Evolutionary conservation across 768 basidiomycete species (phyloP).

Genomic region (Tricholoma sp.): DNA sequence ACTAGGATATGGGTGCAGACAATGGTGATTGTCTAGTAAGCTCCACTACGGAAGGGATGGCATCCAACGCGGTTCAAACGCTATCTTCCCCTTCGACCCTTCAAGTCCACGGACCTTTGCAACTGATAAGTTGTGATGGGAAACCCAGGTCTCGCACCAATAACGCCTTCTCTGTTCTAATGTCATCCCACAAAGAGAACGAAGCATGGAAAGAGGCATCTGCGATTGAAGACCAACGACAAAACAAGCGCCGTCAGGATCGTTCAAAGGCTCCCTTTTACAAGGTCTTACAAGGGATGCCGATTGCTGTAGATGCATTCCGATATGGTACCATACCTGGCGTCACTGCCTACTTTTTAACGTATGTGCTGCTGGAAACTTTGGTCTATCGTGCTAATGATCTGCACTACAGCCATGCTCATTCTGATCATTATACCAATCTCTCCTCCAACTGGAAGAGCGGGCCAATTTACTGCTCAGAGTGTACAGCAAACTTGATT

Average conservation of each 20-base stretch:
- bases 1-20: not conserved
- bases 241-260: constrained; percentile 41
- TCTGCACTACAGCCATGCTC: constrained; percentile 69
- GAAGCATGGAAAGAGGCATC: constrained; percentile 83
- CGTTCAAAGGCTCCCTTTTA: constrained; percentile 89
- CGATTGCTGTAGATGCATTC: constrained; percentile 97
- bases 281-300: constrained; percentile 95
- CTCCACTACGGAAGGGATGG: not conserved
- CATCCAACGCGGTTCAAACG: constrained; percentile 3
- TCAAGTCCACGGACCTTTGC: constrained; percentile 10
- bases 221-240: constrained; percentile 41
- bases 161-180: constrained; percentile 74
- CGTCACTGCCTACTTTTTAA: constrained; percentile 87
- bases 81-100: constrained; percentile 10
- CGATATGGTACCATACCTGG: constrained; percentile 88
- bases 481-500: constrained; percentile 89
- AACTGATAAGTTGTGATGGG: constrained; percentile 13
- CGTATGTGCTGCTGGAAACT: constrained; percentile 39
- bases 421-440: constrained; percentile 96
- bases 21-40: constrained; percentile 49
- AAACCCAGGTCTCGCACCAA: constrained; percentile 13
- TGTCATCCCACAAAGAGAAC: constrained; percentile 81
- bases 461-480: constrained; percentile 95
- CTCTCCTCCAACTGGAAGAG: constrained; percentile 82
- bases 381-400: not conserved